phyloP scores from a whole-genome alignment of 352 stramenopile species.

The Globisporangium canariense region DNA sequence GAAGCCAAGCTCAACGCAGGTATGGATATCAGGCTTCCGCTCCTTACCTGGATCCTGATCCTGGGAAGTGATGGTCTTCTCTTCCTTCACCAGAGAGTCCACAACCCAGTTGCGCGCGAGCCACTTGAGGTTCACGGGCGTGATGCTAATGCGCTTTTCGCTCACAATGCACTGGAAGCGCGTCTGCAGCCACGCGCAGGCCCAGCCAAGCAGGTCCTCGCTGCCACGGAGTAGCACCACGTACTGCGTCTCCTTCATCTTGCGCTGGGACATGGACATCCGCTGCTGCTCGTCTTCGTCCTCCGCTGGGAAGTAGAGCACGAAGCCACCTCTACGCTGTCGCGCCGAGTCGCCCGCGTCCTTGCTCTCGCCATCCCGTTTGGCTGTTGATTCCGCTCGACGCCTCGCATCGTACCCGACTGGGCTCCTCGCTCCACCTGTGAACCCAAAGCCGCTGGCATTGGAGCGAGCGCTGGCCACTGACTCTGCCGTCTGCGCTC shows the following conservation, averaged over 20 bases:
- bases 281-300: conserved; percentile 29
- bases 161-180: conserved; percentile 72
- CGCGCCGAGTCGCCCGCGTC: neutral
- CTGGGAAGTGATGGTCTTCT: neutral
- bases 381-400: neutral
- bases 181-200: conserved; percentile 63
- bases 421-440: neutral
- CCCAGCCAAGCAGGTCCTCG: conserved; percentile 46
- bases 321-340: conserved; percentile 31
- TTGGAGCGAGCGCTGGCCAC: neutral
- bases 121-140: conserved; percentile 45
- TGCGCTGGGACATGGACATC: conserved; percentile 21
- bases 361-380: conserved; percentile 2
- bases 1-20: no score
- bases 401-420: neutral
- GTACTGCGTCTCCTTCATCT: conserved; percentile 42
- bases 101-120: conserved; percentile 47
- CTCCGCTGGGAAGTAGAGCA: conserved; percentile 56
- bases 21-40: neutral
- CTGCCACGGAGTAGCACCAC: conserved; percentile 59
- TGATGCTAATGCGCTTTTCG: conserved; percentile 43
- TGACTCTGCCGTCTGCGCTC: neutral
- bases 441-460: conserved; percentile 8
- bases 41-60: conserved; percentile 7
- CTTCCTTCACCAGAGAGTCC: conserved; percentile 33